phyloP scores from a whole-genome alignment of 2,329 filamentous ascomycete genomes.

The Dendrostoma leiphaemia region DNA sequence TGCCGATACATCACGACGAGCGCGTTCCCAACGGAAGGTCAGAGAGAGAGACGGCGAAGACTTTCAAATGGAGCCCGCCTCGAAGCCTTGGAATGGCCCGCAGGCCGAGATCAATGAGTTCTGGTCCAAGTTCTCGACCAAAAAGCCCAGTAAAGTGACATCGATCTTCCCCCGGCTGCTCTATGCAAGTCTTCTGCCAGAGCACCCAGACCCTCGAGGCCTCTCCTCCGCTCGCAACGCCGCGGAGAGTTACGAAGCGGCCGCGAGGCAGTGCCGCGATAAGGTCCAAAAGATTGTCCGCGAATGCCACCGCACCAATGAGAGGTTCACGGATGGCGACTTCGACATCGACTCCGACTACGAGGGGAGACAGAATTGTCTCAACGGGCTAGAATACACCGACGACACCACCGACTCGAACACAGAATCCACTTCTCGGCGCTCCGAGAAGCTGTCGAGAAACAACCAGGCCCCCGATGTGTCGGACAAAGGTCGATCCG shows the following conservation, averaged over 20 bases:
- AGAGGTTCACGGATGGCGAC: slow-evolving; percentile 43
- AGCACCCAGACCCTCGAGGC: slow-evolving; percentile 24
- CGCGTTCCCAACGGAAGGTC: too few species aligned
- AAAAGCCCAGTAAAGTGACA: slow-evolving; percentile 40
- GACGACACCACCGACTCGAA: neutral
- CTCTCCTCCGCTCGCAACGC: slow-evolving; percentile 34
- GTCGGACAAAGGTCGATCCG: neutral
- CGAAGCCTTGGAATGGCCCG: slow-evolving; percentile 21
- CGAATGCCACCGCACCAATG: slow-evolving; percentile 43
- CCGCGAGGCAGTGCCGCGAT: slow-evolving; percentile 37
- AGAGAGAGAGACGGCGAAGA: too few species aligned
- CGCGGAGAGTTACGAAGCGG: slow-evolving; percentile 39
- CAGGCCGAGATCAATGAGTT: slow-evolving; percentile 40
- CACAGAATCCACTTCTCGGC: neutral
- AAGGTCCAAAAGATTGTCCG: slow-evolving; percentile 37
- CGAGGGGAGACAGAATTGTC: slow-evolving; percentile 31
- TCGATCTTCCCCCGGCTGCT: slow-evolving; percentile 42
- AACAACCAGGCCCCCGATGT: neutral
- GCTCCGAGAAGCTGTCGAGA: neutral
- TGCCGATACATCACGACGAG: too few species aligned
- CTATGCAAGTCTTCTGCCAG: slow-evolving; percentile 33
- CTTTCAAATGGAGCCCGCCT: slow-evolving; percentile 2
- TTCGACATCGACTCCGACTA: slow-evolving; percentile 42
- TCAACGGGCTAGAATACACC: slow-evolving; percentile 27
- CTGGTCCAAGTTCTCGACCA: slow-evolving; percentile 41